phyloP scores from a whole-genome alignment of 2,329 filamentous ascomycete species.

The Epichloe sylvatica region DNA sequence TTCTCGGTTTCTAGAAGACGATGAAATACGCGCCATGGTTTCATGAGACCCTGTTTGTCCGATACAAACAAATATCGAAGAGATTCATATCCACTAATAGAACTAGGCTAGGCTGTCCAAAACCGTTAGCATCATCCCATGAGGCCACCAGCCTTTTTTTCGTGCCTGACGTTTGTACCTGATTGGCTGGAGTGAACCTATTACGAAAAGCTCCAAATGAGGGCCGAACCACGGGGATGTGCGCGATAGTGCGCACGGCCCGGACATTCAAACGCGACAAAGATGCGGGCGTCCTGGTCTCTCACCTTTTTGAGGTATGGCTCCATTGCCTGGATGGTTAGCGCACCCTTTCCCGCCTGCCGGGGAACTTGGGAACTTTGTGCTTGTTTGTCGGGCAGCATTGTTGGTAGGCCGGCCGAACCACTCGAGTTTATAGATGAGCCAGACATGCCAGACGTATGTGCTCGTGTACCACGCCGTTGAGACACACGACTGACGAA shows the following conservation, averaged over 20 bases:
- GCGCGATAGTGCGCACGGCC: not conserved
- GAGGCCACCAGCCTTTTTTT: not conserved
- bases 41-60: not conserved
- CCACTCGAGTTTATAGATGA: not conserved
- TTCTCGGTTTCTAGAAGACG: not conserved
- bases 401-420: too few species aligned
- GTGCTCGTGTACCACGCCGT: not conserved
- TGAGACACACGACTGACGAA: not conserved
- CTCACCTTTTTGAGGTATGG: not conserved
- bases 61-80: too few species aligned
- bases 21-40: not conserved
- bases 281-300: not conserved
- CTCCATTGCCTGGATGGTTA: too few species aligned
- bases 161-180: not conserved
- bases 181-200: not conserved
- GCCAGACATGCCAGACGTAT: not conserved
- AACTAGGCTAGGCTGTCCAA: too few species aligned
- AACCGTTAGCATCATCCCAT: too few species aligned
- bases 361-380: too few species aligned
- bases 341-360: too few species aligned
- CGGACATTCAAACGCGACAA: not conserved
- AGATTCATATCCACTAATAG: too few species aligned
- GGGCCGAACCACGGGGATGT: not conserved
- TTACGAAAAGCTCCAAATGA: too few species aligned
- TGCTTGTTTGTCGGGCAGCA: too few species aligned